Evolutionary conservation across 306 rosid species (phyloP).

Genomic region (Albizia julibrissin): DNA sequence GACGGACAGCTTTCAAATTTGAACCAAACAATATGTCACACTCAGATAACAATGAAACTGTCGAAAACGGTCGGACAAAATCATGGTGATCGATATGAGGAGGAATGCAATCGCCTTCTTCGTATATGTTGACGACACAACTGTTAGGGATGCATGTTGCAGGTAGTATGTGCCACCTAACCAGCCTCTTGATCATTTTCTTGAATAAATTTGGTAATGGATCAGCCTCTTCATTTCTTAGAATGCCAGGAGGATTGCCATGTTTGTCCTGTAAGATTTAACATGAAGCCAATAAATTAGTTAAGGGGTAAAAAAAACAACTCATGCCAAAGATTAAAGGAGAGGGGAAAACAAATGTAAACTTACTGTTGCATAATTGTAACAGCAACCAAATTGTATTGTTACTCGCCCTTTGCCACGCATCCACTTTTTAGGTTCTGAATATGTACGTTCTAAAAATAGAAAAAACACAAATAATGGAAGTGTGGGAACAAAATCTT

Average conservation of each 20-base stretch:
- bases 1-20: conserved; percentile 25
- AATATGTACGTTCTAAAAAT: conserved; percentile 51
- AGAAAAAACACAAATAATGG: conserved; percentile 6
- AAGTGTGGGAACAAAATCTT: conserved; percentile 21
- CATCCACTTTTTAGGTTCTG: conserved; percentile 71
- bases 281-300: background rate
- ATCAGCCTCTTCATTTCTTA: conserved; percentile 59
- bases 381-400: conserved; percentile 69
- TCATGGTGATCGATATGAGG: conserved; percentile 71
- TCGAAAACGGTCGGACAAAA: conserved; percentile 57
- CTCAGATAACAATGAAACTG: conserved; percentile 49
- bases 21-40: conserved; percentile 55
- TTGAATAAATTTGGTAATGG: conserved; percentile 59
- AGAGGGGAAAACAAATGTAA: background rate
- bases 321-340: background rate
- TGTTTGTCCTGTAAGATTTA: conserved; percentile 50
- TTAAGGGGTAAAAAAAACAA: background rate
- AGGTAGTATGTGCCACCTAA: conserved; percentile 51
- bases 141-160: conserved; percentile 58
- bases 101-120: conserved; percentile 73
- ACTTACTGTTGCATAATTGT: conserved; percentile 62
- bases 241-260: conserved; percentile 64
- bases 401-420: conserved; percentile 71
- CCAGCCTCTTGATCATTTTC: conserved; percentile 61
- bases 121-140: conserved; percentile 73